These are phyloP conservation scores for Claviceps digitariae DNA, from an alignment of 2,329 filamentous ascomycete genomes.

Conservation along the genomic window DNA sequence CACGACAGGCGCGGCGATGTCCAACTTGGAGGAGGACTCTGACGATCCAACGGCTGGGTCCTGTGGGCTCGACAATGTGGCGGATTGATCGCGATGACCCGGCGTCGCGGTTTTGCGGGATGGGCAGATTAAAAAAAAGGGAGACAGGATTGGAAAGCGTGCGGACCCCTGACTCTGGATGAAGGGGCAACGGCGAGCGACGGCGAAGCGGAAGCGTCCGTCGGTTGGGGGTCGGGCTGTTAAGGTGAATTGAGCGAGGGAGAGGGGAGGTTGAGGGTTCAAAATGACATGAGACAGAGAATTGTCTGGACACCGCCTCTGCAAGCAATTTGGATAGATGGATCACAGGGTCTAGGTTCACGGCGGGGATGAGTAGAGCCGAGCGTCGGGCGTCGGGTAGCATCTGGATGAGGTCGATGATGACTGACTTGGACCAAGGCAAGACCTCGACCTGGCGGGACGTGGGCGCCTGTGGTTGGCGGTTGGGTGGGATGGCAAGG, in stretches of 20 bases:
- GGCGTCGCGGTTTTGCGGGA: constrained; percentile 7
- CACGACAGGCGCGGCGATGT: constrained; percentile 18
- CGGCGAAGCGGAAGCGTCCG: background rate
- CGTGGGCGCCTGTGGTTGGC: background rate
- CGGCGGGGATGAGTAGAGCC: background rate
- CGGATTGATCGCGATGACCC: constrained; percentile 16
- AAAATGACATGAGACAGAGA: background rate
- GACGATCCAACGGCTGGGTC: constrained; percentile 21
- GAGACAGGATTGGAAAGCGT: background rate
- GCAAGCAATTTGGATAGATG: background rate
- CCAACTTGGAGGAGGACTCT: constrained; percentile 17
- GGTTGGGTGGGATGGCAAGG: background rate
- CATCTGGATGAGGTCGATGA: constrained; percentile 4
- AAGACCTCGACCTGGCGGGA: background rate
- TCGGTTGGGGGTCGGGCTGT: background rate
- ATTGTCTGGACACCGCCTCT: background rate
- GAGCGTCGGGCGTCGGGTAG: background rate
- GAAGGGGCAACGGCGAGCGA: background rate
- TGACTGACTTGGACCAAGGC: background rate
- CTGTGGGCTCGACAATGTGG: constrained; percentile 24
- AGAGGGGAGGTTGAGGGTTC: background rate
- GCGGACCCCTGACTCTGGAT: background rate
- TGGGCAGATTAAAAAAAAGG: background rate
- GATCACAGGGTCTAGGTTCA: background rate
- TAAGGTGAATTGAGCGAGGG: background rate